These are phyloP conservation scores for Domatiomyces catenatus DNA, from an alignment of 2,329 filamentous ascomycete genomes.

Conservation along the genomic window DNA sequence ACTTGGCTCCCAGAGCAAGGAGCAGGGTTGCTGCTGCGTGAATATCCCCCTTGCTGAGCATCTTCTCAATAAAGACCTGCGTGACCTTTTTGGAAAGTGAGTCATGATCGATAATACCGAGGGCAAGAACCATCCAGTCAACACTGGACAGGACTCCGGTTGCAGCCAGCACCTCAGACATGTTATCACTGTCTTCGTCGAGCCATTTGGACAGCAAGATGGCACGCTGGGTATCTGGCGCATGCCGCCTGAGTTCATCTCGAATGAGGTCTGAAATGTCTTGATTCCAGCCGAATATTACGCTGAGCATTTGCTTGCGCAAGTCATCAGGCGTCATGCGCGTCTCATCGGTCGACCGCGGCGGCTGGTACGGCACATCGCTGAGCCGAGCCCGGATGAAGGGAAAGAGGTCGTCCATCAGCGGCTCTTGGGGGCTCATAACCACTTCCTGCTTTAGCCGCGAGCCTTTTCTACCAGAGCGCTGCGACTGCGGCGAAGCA, in stretches of 20 bases:
- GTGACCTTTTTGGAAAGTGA: conserved; percentile 78
- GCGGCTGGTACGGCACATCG: conserved; percentile 67
- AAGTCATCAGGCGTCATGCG: conserved; percentile 60
- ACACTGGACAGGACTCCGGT: conserved; percentile 80
- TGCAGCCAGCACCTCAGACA: conserved; percentile 52
- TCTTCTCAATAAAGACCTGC: conserved; percentile 74
- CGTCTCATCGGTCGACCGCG: conserved; percentile 41
- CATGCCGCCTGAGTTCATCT: conserved; percentile 64
- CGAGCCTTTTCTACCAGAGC: conserved; percentile 39
- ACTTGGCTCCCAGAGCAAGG: conserved; percentile 77
- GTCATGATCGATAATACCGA: conserved; percentile 70
- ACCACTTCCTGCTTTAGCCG: conserved; percentile 66
- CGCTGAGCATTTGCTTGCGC: conserved; percentile 75
- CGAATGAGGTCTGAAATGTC: conserved; percentile 67
- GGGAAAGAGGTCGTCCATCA: conserved; percentile 67
- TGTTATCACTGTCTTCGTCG: conserved; percentile 67
- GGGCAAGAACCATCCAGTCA: conserved; percentile 91
- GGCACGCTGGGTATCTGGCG: conserved; percentile 55
- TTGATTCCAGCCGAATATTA: conserved; percentile 89
- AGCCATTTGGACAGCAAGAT: conserved; percentile 88
- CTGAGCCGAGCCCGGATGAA: conserved; percentile 65
- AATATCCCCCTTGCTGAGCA: conserved; percentile 77
- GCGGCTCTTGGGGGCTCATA: conserved; percentile 59
- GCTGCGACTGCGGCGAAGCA: neutral
- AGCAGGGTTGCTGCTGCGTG: conserved; percentile 88